phyloP scores from a whole-genome alignment of 768 basidiomycete species.

The Agaricus subrufescens region DNA sequence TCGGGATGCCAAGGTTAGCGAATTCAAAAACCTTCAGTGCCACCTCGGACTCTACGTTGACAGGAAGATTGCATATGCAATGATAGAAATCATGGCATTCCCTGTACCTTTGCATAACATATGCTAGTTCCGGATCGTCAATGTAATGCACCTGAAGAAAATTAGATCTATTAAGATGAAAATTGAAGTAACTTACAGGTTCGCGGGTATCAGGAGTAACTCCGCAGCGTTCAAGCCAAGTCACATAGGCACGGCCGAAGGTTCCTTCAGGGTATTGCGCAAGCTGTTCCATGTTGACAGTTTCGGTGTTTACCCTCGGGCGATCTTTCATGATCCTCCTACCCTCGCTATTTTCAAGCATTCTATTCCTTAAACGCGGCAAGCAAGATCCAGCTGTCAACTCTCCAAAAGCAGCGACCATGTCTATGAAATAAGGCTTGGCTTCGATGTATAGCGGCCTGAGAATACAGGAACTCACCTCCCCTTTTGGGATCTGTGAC shows the following conservation, averaged over 20 bases:
- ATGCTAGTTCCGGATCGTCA: conserved; percentile 91
- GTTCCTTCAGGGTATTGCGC: conserved; percentile 70
- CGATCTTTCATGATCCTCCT: conserved; percentile 78
- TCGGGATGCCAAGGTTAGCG: conserved; percentile 85
- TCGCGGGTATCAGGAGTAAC: conserved; percentile 93
- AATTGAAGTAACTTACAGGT: conserved; percentile 48
- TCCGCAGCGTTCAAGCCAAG: conserved; percentile 84
- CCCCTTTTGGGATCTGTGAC: conserved; percentile 78
- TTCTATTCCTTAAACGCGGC: conserved; percentile 66
- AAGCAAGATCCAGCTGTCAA: conserved; percentile 82
- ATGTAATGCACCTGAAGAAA: conserved; percentile 81
- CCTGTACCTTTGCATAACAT: conserved; percentile 96
- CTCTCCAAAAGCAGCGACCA: conserved; percentile 93
- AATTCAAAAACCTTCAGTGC: conserved; percentile 95
- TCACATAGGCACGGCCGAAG: conserved; percentile 81
- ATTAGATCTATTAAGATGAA: conserved; percentile 1
- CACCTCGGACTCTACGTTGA: conserved; percentile 86
- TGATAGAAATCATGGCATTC: conserved; percentile 99
- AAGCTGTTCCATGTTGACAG: conserved; percentile 68
- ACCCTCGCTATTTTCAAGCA: conserved; percentile 80
- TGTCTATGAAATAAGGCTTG: conserved; percentile 49
- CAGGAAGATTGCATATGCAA: conserved; percentile 82
- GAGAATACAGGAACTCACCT: conserved; percentile 46
- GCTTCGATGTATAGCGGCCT: background rate
- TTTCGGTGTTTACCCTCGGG: conserved; percentile 74